These are phyloP conservation scores for Malassezia globosa DNA, from an alignment of 1,284 basidiomycete genomes.

Conservation along the genomic window DNA sequence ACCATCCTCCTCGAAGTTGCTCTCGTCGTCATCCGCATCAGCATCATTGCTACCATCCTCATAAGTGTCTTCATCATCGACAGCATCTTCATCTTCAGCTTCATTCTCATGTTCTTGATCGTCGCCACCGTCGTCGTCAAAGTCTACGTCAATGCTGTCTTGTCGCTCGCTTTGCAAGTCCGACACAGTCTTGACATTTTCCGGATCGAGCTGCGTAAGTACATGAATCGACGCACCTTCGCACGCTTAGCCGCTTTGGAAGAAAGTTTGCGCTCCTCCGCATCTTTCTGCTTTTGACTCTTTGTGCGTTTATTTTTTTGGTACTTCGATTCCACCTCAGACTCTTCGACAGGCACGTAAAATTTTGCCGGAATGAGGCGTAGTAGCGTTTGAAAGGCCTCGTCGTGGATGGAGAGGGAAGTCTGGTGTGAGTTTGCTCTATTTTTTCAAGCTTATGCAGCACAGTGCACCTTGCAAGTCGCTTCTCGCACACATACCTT, in stretches of 20 bases:
- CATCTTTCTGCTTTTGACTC: constrained; percentile 35
- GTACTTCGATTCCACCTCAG: constrained; percentile 32
- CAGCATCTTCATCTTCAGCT: constrained; percentile 6
- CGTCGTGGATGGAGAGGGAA: constrained; percentile 28
- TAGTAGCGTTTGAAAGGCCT: constrained; percentile 31
- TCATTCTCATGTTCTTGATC: constrained; percentile 15
- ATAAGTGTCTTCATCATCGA: neutral
- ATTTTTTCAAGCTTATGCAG: too few species aligned
- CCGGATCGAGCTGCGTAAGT: constrained; percentile 27
- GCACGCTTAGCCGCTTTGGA: constrained; percentile 25
- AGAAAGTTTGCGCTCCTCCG: constrained; percentile 30
- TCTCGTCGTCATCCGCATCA: constrained; percentile 13
- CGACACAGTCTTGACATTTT: constrained; percentile 30
- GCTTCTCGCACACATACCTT: too few species aligned
- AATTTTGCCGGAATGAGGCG: constrained; percentile 38
- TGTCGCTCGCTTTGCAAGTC: constrained; percentile 31
- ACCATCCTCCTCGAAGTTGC: neutral
- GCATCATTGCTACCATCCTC: constrained; percentile 10
- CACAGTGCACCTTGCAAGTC: too few species aligned
- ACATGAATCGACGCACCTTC: neutral
- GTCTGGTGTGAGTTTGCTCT: constrained; percentile 10
- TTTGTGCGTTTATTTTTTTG: constrained; percentile 44
- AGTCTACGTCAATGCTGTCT: constrained; percentile 22
- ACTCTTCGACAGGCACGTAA: constrained; percentile 29
- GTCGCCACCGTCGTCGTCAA: constrained; percentile 19